Conservation (phyloP, 306 rosid genomes). For the Quercus bicolor region DNA sequence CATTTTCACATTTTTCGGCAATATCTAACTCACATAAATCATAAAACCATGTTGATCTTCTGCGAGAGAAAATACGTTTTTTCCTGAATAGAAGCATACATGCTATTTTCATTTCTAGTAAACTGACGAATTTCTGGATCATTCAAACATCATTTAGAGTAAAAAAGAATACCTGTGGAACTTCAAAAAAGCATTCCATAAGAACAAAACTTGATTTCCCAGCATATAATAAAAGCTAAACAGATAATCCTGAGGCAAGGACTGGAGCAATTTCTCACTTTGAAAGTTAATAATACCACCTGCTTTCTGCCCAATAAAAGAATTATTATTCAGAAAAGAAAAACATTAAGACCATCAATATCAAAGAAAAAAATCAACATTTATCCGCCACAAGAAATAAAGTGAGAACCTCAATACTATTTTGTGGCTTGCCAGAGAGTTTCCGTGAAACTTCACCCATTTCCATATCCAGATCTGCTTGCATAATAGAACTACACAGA, state of each 20-base stretch:
- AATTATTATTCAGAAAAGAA: slow-evolving; percentile 17
- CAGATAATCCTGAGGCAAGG: slow-evolving; percentile 45
- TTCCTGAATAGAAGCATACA: too few relatives aligned
- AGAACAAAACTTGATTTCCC: slow-evolving; percentile 72
- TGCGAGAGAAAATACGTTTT: too few relatives aligned
- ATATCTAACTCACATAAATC: too few relatives aligned
- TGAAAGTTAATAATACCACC: slow-evolving; percentile 32
- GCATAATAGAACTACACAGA: slow-evolving; percentile 33
- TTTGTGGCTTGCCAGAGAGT: slow-evolving; percentile 55
- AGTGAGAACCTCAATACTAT: slow-evolving; percentile 68
- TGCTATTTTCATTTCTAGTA: too few relatives aligned
- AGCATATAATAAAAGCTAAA: slow-evolving; percentile 37
- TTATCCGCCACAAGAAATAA: slow-evolving; percentile 28
- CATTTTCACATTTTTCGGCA: too few relatives aligned
- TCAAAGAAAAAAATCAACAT: not conserved
- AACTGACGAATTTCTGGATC: too few relatives aligned
- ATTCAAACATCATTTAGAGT: not conserved
- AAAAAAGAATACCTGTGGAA: slow-evolving; percentile 62
- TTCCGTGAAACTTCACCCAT: slow-evolving; percentile 40
- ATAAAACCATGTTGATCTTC: too few relatives aligned
- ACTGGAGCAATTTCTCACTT: slow-evolving; percentile 40
- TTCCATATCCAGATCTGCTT: slow-evolving; percentile 32
- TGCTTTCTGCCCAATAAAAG: slow-evolving; percentile 37
- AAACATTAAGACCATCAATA: not conserved
- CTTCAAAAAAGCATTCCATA: slow-evolving; percentile 75